Base-by-base conservation (phyloP, 768 basidiomycete species). In the Trametes cinnabarina region DNA sequence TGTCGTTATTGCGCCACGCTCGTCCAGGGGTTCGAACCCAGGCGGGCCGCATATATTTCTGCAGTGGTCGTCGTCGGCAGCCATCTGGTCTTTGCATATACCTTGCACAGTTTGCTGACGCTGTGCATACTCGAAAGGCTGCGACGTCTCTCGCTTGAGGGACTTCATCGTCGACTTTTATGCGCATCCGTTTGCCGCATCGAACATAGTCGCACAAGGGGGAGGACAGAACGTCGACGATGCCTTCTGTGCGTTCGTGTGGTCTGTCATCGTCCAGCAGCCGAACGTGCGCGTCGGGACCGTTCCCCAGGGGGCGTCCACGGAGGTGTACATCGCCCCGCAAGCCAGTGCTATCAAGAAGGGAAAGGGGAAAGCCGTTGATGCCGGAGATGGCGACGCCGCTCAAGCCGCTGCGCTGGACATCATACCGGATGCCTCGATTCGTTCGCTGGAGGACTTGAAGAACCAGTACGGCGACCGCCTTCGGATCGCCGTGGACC, bases 291-390 rank as follows among this genome's bases (percentile, higher is more conserved):
- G 81, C 40, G 83, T 95, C n/a, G 93, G 92, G 15, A 81, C 77
- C 0, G 73, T 86, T 0, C 88, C 90, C 5, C 70, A 76, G n/a
- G 85, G 81, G 3, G 72, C 77, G 17, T 76, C 79, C 7, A 80
- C 83, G 12, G 84, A 91, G 63, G 89, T 93, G 2, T 88, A 83
- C 75, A 80, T 94, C 59, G 90, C 92, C 4, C 88, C 90, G 3
- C 89, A 90, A 68, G 77, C 74, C 2, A 87, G 85, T 65, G 83
- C 81, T 3, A 85, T 81, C 60, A 77, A 82, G 50, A 90, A 88
- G 68, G 84, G 82, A 2, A 82, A 80, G 63, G 80, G 75, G 32
- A 82, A 81, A 55, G 83, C 81, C 22, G 78, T 81, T 63, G 79
- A 79, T 22, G 65, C 73, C 43, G 65, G 74, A 4, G 78, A 81